These are phyloP conservation scores for Russula foetens DNA, from an alignment of 768 basidiomycete species.

Conservation along the genomic window DNA sequence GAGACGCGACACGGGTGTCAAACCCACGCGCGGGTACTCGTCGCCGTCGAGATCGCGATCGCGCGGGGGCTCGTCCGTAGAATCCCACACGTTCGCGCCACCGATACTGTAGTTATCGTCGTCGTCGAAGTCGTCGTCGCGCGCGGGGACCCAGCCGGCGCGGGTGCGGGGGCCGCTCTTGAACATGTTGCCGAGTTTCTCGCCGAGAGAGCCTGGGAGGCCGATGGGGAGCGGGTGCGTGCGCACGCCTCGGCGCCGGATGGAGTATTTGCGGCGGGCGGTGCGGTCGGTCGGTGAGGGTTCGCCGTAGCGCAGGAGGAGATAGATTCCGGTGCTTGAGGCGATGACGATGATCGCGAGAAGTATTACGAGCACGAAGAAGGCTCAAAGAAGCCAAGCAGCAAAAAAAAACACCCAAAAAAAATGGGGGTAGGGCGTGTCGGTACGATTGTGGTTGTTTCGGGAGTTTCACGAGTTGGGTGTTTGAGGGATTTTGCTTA, in stretches of 20 bases:
- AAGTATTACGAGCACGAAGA: constrained; percentile 51
- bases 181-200: constrained; percentile 18
- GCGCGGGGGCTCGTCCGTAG: constrained; percentile 13
- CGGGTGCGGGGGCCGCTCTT: constrained; percentile 13
- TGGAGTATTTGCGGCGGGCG: constrained; percentile 22
- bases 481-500: neutral
- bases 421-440: neutral
- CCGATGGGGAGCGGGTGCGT: constrained; percentile 18
- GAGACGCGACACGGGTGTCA: neutral
- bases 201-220: constrained; percentile 14
- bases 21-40: neutral
- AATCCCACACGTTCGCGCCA: constrained; percentile 11
- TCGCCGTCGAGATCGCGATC: neutral
- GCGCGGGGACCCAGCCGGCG: constrained; percentile 17
- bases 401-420: neutral
- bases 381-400: too few species aligned
- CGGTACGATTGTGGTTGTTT: neutral
- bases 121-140: neutral
- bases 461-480: neutral
- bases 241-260: constrained; percentile 5
- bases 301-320: constrained; percentile 45
- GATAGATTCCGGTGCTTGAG: constrained; percentile 45
- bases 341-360: constrained; percentile 46
- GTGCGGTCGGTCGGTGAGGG: constrained; percentile 35
- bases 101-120: neutral